Evolutionary conservation across 805 yeast genomes (phyloP), one percentile per base, ranked within the genome.

Genomic region (Myxozyma neglecta): DNA sequence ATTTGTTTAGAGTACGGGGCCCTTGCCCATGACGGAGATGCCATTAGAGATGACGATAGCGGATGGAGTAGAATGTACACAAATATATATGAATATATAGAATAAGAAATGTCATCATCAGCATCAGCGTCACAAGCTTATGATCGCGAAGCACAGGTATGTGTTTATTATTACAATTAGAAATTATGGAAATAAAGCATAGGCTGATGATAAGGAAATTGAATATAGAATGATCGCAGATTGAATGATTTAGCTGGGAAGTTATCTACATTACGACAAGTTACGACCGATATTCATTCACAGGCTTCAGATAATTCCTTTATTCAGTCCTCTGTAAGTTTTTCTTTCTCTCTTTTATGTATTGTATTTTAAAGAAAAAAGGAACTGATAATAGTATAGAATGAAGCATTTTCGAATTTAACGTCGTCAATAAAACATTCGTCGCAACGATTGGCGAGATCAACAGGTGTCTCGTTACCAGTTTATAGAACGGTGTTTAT

Each of bases 221-320:
- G n/a, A n/a, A 24, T 24, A 24, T 75, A 87, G 79, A 88, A 88
- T 74, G 88, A 88, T 70, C 76, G 77, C 42, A 80, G 86, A 63
- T 79, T 88, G 64, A 82, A 86, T 64, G 81, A 80, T 64, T 78
- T 88, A 24, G 89, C 92, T 1, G 79, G 81, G 55, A 88, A 88
- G 71, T 76, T 88, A 43, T 80, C 89, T 1, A 79, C 85, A 0
- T 81, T 88, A 67, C 81, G 89, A 62, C 78, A 79, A 59, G 83
- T 88, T 32, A 87, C 90, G 56, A 82, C 82, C 65, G 93, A 88
- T 61, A 85, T 88, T 42, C 83, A 86, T 67, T 74, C 77, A 57
- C 87, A 85, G 66, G 88, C 93, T 1, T 77, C 80, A 18, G 85
- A 84, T 61, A 72, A 71, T 56, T 71, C 74, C 39, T 59, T 76